Base-by-base conservation (phyloP, 306 rosid genomes). In the Sphenostylis stenocarpa region DNA sequence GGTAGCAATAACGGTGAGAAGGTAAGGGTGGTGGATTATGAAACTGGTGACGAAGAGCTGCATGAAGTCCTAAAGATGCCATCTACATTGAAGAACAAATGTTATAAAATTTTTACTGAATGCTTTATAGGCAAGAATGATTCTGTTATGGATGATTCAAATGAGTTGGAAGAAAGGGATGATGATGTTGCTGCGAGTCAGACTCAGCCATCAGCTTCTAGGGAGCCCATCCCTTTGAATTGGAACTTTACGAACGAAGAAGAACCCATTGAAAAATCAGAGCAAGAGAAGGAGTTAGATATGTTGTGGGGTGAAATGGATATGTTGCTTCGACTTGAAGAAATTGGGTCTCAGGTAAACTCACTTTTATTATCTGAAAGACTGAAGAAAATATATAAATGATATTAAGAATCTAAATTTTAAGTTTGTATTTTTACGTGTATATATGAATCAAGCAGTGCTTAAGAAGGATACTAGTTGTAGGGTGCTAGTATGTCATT, bases 271-370 rank as follows among this genome's bases (percentile, higher is more conserved):
- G n/a, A 83, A 31, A 83, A 78, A 51, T 34, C 86, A 0, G 71
- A 83, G 36, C 5, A 28, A 15, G 80, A 78, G 38, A 68, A 57
- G 29, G 77, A 67, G 56, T 6, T 73, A 43, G 80, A 83, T 11
- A 39, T 0, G 26, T 29, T 83, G 69, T 83, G 80, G 80, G 69
- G 12, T 7, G 69, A 73, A 24, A 20, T 73, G 69, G 77, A 83
- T 1, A 2, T 6, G 21, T 4, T 0, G 8, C 77, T 58, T 53
- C 34, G 34, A 39, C 21, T 1, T 5, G 72, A 23, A 29, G 69
- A 74, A 73, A 23, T 67, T 5, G 61, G 74, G 33, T 21, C 47
- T 10, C 45, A 14, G 81, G 85, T 81, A 81, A 39, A 15, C n/a
- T 62, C 63, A 36, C 33, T 39, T 58, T 58, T 21, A 44, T 39